phyloP scores from a whole-genome alignment of 805 yeast species.

The Lachancea waltii region DNA sequence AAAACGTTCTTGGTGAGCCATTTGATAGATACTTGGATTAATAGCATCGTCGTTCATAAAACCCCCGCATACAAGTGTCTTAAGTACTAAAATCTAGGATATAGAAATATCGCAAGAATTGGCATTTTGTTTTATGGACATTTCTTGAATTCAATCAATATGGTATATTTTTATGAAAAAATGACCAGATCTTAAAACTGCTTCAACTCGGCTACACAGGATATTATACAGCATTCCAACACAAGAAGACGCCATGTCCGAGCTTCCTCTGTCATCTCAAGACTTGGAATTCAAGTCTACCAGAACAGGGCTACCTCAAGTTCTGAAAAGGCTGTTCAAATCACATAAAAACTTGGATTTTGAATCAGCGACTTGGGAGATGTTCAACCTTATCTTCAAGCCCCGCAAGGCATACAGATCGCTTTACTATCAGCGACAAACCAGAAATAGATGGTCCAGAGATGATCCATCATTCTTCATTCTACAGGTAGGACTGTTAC shows the following conservation, averaged over 20 bases:
- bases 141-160: too few species aligned
- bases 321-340: slow-evolving; percentile 45
- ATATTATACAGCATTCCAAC: too few species aligned
- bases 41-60: too few species aligned
- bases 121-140: too few species aligned
- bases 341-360: slow-evolving; percentile 76
- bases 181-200: too few species aligned
- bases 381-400: slow-evolving; percentile 59
- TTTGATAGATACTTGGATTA: slow-evolving; percentile 68
- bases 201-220: too few species aligned
- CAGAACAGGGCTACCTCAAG: slow-evolving; percentile 27
- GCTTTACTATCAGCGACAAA: slow-evolving; percentile 74
- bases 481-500: slow-evolving; percentile 57
- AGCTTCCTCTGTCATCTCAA: slow-evolving; percentile 9
- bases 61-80: too few species aligned
- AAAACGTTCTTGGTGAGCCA: slow-evolving; percentile 90
- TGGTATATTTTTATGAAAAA: too few species aligned
- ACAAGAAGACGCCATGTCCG: slow-evolving; percentile 7
- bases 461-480: slow-evolving; percentile 90
- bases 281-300: slow-evolving; percentile 4
- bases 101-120: too few species aligned
- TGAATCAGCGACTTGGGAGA: slow-evolving; percentile 92
- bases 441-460: slow-evolving; percentile 74
- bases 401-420: slow-evolving; percentile 81
- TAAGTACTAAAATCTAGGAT: neutral